Percentiles rank a stretch among this genome's conserved stretches.
Evolutionary conservation across 2,329 filamentous ascomycete genomes (phyloP).

Genomic region (Aspergillus arachidicola): DNA sequence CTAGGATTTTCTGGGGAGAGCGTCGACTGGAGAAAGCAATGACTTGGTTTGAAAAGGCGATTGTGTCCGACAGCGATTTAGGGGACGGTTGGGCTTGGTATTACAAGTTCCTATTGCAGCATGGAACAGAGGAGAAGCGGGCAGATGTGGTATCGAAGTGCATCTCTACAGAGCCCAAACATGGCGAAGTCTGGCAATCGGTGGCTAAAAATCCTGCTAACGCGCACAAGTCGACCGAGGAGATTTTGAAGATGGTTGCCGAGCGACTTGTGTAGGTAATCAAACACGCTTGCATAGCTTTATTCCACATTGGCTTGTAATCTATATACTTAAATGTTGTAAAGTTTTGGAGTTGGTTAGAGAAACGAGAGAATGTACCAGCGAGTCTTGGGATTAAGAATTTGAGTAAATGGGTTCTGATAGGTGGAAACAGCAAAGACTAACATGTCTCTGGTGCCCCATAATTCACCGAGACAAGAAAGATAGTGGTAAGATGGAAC

Average conservation of each 20-base stretch:
- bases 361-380: not conserved
- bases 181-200: conserved; percentile 89
- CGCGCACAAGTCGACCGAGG: conserved; percentile 72
- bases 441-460: not conserved
- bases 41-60: conserved; percentile 96
- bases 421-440: too few species aligned
- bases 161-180: conserved; percentile 78
- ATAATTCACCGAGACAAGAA: not conserved
- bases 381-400: not conserved
- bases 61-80: conserved; percentile 80
- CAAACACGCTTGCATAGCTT: not conserved
- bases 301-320: not conserved
- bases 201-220: conserved; percentile 86
- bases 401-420: not conserved
- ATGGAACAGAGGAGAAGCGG: conserved; percentile 92
- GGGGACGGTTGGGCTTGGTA: conserved; percentile 99
- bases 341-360: not conserved
- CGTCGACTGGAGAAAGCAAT: conserved; percentile 89
- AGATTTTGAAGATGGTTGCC: conserved; percentile 79
- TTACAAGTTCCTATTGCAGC: conserved; percentile 86
- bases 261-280: conserved; percentile 33
- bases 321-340: not conserved
- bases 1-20: conserved; percentile 94
- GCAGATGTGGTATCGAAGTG: conserved; percentile 82
- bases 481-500: not conserved